phyloP scores from a whole-genome alignment of 768 basidiomycete genomes.

The Collybia nuda region DNA sequence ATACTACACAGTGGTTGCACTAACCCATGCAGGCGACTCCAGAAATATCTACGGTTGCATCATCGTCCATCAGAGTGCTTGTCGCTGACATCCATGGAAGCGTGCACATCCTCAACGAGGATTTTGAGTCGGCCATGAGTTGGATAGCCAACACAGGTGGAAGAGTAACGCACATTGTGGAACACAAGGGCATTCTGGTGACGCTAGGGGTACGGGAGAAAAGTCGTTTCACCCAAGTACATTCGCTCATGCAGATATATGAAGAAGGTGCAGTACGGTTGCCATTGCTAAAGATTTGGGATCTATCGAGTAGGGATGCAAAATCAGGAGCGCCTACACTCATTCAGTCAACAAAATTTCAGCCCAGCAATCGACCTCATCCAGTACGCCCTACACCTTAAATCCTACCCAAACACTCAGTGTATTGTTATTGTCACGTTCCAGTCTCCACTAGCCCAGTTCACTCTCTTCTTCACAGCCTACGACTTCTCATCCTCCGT shows the following conservation, averaged over 20 bases:
- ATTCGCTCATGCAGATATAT: conserved; percentile 35
- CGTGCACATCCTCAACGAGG: conserved; percentile 71
- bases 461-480: no score
- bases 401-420: neutral
- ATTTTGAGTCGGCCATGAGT: conserved; percentile 67
- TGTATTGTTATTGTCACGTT: no score
- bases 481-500: no score
- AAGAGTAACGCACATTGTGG: conserved; percentile 84
- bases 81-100: conserved; percentile 88
- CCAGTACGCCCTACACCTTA: conserved; percentile 45
- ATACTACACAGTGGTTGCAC: neutral
- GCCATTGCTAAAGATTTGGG: conserved; percentile 87
- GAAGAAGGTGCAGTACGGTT: conserved; percentile 72
- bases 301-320: conserved; percentile 70
- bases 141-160: conserved; percentile 84
- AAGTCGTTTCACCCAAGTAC: conserved; percentile 4
- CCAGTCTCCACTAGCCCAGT: no score
- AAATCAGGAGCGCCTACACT: conserved; percentile 60
- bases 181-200: conserved; percentile 78
- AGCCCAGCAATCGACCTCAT: conserved; percentile 74
- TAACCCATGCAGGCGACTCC: conserved; percentile 43
- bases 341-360: conserved; percentile 75
- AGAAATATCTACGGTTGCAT: conserved; percentile 71
- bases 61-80: conserved; percentile 65
- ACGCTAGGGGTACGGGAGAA: conserved; percentile 80